Evolutionary conservation across 2,329 filamentous ascomycete species (phyloP), one percentile per base, ranked within the genome.

Genomic region (Diaporthe citri): DNA sequence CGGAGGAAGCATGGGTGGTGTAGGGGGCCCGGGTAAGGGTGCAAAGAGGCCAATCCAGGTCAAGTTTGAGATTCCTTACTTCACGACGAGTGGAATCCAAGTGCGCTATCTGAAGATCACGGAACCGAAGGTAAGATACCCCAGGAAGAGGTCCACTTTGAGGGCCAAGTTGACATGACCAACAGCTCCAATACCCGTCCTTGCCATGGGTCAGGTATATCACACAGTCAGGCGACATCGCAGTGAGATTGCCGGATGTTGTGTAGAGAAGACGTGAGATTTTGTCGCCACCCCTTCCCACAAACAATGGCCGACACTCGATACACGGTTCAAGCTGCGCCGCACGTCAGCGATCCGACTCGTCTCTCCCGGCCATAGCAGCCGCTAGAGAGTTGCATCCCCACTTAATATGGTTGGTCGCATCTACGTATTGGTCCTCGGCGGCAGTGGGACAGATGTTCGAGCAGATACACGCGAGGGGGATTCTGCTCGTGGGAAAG

Each of bases 41-140:
- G 90, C 91, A 74, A 99, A 98, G 89, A 89, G 97, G 79, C 97
- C 97, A 0, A 99, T 99, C 81, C 96, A 96, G 84, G 97, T 99
- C 87, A 99, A 99, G 87, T 99, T 99, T 83, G 97, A 99, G 88
- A 99, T 99, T 82, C 97, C 97, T n/a, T 99, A 99, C 86, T 99
- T 99, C 84, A 99, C 97, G n/a, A 99, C 97, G 4, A 97, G 94
- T 86, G 97, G 97, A 78, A 99, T 99, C 79, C 97, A 99, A 85
- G 97, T 99, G 81, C 92, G 97, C 81, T 99, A 99, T 84, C 86
- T 99, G 84, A 99, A 99, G 90, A 99, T 99, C 82, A 98, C 97
- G 78, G 97, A 99, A 86, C 97, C 97, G 62, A 99, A 99, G 95
- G 96, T 98, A 87, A 81, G 91, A 84, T 34, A 28, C 10, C 17